phyloP scores from a whole-genome alignment of 805 yeast genomes.

The Phaffomyces opuntiae region DNA sequence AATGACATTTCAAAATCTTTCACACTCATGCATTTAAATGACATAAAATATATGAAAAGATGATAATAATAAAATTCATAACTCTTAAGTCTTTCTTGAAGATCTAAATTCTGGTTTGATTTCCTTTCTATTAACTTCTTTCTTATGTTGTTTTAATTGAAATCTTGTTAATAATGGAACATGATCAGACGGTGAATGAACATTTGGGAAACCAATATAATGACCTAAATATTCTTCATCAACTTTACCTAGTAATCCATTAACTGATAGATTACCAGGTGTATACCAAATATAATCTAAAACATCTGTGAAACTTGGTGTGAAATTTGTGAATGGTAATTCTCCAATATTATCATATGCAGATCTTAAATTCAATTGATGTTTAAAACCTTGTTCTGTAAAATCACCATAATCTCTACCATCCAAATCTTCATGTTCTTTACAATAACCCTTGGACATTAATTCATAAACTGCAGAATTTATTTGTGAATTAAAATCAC shows the following conservation, averaged over 20 bases:
- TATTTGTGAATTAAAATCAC: constrained; percentile 87
- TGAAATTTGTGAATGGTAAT: constrained; percentile 87
- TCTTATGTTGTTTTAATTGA: constrained; percentile 21
- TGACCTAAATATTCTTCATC: constrained; percentile 71
- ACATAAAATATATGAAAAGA: not conserved
- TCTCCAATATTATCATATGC: constrained; percentile 83
- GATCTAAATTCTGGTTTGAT: constrained; percentile 21
- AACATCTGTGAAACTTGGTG: constrained; percentile 88
- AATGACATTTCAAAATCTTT: too few relatives aligned
- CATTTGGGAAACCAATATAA: constrained; percentile 89
- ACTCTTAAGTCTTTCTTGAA: constrained; percentile 24
- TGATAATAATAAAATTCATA: not conserved
- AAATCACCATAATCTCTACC: constrained; percentile 88
- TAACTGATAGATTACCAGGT: constrained; percentile 69
- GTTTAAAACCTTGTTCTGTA: constrained; percentile 83
- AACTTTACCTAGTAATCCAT: constrained; percentile 78
- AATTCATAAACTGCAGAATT: constrained; percentile 91
- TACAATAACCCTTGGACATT: constrained; percentile 73
- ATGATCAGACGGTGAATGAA: constrained; percentile 92
- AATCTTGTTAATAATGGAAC: constrained; percentile 79
- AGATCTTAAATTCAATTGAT: constrained; percentile 73
- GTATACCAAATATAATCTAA: constrained; percentile 97
- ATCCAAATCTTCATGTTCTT: constrained; percentile 70
- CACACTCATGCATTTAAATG: not conserved
- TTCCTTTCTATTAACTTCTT: constrained; percentile 15